A percentile compares a stretch with the other conserved stretches of the same genome.
These are phyloP conservation scores for Jatropha multifida DNA, from an alignment of 441 rosid species.

Conservation along the genomic window DNA sequence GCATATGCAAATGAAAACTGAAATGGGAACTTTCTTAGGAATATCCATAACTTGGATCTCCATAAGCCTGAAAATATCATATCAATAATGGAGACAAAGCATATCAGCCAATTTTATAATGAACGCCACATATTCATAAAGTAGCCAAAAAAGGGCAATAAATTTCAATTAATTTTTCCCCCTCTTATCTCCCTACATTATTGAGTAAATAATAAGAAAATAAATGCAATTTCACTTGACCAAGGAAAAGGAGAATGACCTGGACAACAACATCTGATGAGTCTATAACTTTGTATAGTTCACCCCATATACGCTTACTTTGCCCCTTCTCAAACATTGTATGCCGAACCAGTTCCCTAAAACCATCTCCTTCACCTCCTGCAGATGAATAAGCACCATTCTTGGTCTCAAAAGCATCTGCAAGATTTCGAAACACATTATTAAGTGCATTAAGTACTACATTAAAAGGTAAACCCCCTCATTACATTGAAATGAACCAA, in stretches of 20 bases:
- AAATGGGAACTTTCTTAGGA: background rate
- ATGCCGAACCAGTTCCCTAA: conserved; percentile 87
- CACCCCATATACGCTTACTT: conserved; percentile 98
- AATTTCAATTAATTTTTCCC: background rate
- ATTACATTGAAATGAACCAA: background rate
- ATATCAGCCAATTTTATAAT: background rate
- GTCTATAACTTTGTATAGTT: conserved; percentile 95
- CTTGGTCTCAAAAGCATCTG: conserved; percentile 74
- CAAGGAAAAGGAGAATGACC: conserved; percentile 41
- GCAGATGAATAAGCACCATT: conserved; percentile 38
- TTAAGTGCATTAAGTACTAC: background rate
- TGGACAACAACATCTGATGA: conserved; percentile 96
- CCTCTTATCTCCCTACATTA: background rate
- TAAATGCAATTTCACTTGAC: background rate
- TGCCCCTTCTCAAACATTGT: conserved; percentile 98
- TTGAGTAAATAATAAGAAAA: background rate
- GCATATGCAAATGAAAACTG: background rate
- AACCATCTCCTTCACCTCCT: conserved; percentile 67
- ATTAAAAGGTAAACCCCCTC: background rate
- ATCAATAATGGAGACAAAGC: background rate
- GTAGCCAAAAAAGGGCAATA: background rate
- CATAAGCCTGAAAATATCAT: background rate
- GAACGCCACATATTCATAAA: background rate
- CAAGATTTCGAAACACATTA: conserved; percentile 22
- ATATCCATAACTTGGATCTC: background rate